Percentiles rank a stretch among this genome's conserved stretches.
These are phyloP conservation scores for Beta macrorhiza DNA, from an alignment of 179 eudicot species.

Conservation along the genomic window DNA sequence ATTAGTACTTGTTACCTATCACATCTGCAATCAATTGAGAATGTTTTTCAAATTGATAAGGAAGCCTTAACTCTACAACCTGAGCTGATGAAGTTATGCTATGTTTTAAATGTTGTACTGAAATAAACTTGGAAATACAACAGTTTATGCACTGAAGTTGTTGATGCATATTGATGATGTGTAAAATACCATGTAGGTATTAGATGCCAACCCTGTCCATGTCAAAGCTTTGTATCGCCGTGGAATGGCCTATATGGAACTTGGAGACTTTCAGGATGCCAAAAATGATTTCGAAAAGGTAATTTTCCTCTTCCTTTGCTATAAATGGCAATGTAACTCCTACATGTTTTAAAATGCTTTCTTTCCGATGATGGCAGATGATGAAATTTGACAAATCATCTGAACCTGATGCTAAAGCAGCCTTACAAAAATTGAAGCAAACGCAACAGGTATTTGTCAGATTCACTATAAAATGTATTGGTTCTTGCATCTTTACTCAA, in stretches of 20 bases:
- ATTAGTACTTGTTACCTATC: background rate
- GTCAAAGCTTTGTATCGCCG: constrained; percentile 95
- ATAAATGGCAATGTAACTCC: background rate
- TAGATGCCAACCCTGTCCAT: constrained; percentile 85
- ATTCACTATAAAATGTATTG: background rate
- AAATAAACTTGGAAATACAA: background rate
- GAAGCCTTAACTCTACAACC: background rate
- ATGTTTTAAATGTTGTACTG: background rate
- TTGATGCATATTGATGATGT: constrained; percentile 5
- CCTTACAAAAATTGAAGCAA: constrained; percentile 76
- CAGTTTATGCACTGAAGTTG: background rate
- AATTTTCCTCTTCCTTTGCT: constrained; percentile 2
- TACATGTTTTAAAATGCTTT: constrained; percentile 12
- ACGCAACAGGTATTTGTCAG: constrained; percentile 66
- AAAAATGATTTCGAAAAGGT: constrained; percentile 85
- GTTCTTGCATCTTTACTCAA: background rate
- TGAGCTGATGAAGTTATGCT: background rate
- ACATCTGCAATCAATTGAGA: background rate
- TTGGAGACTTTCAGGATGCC: constrained; percentile 93
- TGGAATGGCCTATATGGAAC: constrained; percentile 92
- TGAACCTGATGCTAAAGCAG: constrained; percentile 88
- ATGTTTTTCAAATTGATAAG: background rate
- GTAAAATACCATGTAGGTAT: constrained; percentile 50
- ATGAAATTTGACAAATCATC: constrained; percentile 77
- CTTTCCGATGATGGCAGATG: constrained; percentile 56